phyloP scores from a whole-genome alignment of 2,329 filamentous ascomycete species.

The Botryotinia convoluta region DNA sequence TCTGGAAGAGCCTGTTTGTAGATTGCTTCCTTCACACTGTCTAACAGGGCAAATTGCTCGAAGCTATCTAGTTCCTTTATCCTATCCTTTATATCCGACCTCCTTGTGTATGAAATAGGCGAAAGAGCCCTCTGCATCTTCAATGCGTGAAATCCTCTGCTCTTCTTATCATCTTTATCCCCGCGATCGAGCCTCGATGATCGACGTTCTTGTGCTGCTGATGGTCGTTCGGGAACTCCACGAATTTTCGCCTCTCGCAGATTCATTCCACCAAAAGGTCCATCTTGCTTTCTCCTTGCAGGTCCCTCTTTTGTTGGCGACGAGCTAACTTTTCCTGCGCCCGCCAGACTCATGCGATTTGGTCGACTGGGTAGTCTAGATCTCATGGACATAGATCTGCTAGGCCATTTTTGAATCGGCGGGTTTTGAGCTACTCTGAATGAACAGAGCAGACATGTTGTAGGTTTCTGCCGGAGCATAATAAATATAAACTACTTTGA shows the following conservation, averaged over 20 bases:
- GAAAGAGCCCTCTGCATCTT: slow-evolving; percentile 88
- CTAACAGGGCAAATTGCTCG: slow-evolving; percentile 74
- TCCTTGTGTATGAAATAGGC: slow-evolving; percentile 71
- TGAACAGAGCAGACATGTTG: slow-evolving; percentile 48
- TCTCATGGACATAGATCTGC: slow-evolving; percentile 28
- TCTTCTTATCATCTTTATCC: slow-evolving; percentile 39
- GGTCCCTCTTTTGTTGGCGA: slow-evolving; percentile 31
- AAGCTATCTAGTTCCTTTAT: slow-evolving; percentile 74
- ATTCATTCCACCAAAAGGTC: slow-evolving; percentile 61
- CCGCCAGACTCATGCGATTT: slow-evolving; percentile 33
- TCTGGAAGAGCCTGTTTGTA: slow-evolving; percentile 70
- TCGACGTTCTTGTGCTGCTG: slow-evolving; percentile 25
- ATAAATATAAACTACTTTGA: neutral
- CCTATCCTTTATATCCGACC: slow-evolving; percentile 49
- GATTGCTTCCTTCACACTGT: slow-evolving; percentile 68
- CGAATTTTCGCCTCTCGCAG: slow-evolving; percentile 47
- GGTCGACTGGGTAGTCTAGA: slow-evolving; percentile 25
- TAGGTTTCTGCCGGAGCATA: slow-evolving; percentile 34
- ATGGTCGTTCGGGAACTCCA: slow-evolving; percentile 41
- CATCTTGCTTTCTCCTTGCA: slow-evolving; percentile 44
- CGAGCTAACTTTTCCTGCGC: slow-evolving; percentile 28
- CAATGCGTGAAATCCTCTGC: slow-evolving; percentile 64
- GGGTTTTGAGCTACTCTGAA: slow-evolving; percentile 57
- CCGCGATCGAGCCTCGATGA: slow-evolving; percentile 21
- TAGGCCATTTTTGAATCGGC: slow-evolving; percentile 25